These are phyloP conservation scores for Haplographium delicatum DNA, from an alignment of 495 filamentous ascomycete genomes.

Conservation along the genomic window DNA sequence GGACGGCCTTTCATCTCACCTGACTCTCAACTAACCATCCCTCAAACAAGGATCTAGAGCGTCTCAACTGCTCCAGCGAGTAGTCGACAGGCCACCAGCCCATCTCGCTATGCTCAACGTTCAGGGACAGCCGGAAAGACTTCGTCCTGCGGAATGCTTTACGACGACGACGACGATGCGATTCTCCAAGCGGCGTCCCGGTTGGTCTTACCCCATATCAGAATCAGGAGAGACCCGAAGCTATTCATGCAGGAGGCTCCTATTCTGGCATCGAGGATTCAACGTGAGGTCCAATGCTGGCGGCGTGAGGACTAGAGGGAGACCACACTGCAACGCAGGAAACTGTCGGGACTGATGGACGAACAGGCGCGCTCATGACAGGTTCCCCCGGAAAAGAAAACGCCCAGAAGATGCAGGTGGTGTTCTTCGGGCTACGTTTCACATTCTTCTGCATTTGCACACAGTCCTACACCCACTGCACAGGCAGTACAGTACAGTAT, in stretches of 20 bases:
- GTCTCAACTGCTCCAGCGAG: background rate
- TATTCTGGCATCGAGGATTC: conserved; percentile 15
- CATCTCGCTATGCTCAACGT: conserved; percentile 8
- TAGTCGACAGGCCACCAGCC: conserved; percentile 22
- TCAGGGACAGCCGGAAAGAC: conserved; percentile 9
- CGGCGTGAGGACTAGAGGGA: background rate
- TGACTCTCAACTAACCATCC: conserved; percentile 21
- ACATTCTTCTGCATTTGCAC: conserved; percentile 13
- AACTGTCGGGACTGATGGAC: conserved; percentile 10
- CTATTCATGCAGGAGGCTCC: conserved; percentile 28
- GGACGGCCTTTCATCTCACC: conserved; percentile 19
- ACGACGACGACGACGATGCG: too few relatives aligned
- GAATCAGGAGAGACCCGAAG: conserved; percentile 18
- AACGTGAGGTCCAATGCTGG: conserved; percentile 16
- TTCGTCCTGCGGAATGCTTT: too few relatives aligned
- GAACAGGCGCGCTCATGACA: background rate
- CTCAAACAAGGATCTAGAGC: conserved; percentile 14
- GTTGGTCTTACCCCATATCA: conserved; percentile 24
- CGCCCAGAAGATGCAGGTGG: conserved; percentile 10
- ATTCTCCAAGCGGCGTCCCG: conserved; percentile 6
- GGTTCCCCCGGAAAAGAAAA: conserved; percentile 1
- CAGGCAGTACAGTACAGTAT: conserved; percentile 1
- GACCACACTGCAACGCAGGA: conserved; percentile 15
- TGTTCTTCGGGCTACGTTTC: conserved; percentile 20
- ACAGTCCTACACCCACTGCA: too few relatives aligned